phyloP scores from a whole-genome alignment of 768 basidiomycete genomes.

The Suillus alpinus region DNA sequence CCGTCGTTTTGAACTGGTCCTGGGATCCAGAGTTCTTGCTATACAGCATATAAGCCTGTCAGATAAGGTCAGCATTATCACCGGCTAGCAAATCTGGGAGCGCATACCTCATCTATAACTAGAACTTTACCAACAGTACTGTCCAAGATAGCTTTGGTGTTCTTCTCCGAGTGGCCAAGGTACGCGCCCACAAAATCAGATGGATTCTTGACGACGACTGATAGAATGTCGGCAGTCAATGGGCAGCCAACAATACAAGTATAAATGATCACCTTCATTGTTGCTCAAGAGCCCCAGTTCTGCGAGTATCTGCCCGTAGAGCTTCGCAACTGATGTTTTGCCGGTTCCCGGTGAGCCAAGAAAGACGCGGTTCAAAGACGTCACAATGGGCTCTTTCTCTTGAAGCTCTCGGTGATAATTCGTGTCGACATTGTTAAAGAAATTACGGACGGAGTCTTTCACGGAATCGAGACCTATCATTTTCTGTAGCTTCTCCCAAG shows the following conservation, averaged over 20 bases:
- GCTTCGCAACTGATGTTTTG: conserved; percentile 66
- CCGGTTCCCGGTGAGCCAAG: conserved; percentile 69
- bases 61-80: not conserved
- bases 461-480: conserved; percentile 57
- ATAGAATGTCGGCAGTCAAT: not conserved
- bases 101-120: conserved; percentile 63
- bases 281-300: conserved; percentile 68
- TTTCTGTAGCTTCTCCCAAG: conserved; percentile 51
- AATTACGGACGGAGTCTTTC: conserved; percentile 49
- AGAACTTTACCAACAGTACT: conserved; percentile 63
- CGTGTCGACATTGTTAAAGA: conserved; percentile 43
- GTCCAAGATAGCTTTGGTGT: conserved; percentile 62
- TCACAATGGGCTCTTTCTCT: conserved; percentile 51
- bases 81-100: not conserved
- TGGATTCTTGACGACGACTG: conserved; percentile 67
- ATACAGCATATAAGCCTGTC: conserved; percentile 70
- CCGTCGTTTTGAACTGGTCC: conserved; percentile 61
- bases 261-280: conserved; percentile 54
- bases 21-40: conserved; percentile 30
- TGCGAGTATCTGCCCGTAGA: conserved; percentile 62
- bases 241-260: not conserved
- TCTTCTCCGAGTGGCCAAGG: conserved; percentile 59
- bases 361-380: conserved; percentile 65
- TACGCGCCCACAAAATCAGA: conserved; percentile 62
- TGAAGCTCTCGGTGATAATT: conserved; percentile 61